Base-by-base conservation (phyloP, 2,329 filamentous ascomycete genomes). In the Phaeosphaeriaceae sp. region DNA sequence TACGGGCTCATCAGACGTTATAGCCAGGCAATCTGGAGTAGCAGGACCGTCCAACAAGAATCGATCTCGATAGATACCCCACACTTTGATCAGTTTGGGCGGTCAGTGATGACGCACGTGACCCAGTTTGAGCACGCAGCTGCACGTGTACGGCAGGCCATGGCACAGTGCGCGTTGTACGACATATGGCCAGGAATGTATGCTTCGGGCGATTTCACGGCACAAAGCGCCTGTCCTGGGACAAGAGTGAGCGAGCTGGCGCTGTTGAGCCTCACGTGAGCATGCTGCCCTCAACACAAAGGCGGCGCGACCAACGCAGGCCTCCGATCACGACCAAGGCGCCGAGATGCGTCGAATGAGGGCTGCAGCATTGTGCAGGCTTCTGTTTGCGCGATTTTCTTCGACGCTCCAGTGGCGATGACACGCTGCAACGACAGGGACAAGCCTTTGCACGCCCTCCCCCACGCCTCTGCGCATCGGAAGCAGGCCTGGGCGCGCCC, bases 311-410 rank as follows among this genome's bases (percentile, higher is more conserved):
- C 36, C 24, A 24, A 22, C 19, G 42, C 49, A 51, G 49, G 53
- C 50, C 52, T 25, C 56, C 54, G 48, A 53, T 24, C n/a, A 41
- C 21, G 19, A 24, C n/a, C 36, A 19, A n/a, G 31, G 22, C 1
- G 21, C 45, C 50, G 45, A 53, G 15, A 27, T 15, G n/a, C 40
- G 49, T 51, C 60, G 25, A 54, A 62, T 59, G 53, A 51, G 21
- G 4, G 25, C 27, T 17, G 21, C 13, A 20, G 40, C n/a, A 9
- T 19, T 33, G 31, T 36, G 31, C 31, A 36, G 31, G 31, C 31
- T 36, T 11, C 48, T 21, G n/a, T 49, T 57, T 62, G 60, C 60
- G 60, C 60, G 54, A 62, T 54, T 62, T 62, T 58, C 50, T 11
- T 36, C 3, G 9, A 13, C 31, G 31, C 31, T 36, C 56, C 27